Base-by-base conservation (phyloP, 352 stramenopile genomes). In the Phytophthora sansomeana region DNA sequence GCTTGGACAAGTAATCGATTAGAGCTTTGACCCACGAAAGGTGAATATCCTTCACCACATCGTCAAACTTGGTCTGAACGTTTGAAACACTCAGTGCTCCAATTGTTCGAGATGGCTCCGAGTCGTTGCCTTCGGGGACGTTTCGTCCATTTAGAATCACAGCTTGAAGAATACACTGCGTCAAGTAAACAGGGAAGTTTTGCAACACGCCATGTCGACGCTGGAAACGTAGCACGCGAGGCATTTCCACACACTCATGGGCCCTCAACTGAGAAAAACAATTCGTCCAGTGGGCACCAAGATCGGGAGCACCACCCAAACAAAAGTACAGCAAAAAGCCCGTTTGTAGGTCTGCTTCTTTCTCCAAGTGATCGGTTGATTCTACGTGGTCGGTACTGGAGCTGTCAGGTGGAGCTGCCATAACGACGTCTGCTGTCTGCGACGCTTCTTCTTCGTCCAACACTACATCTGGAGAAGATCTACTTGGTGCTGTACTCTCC, bases 321-420 rank as follows among this genome's bases (percentile, higher is more conserved):
- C 77, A 87, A 67, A 88, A 76, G 44, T 89, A 89, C 48, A 91
- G 69, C 47, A 84, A 67, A 42, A 76, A 57, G 7, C 78, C 83
- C 26, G 68, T 74, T 52, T 75, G 80, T 17, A 91, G 48, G 56
- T 89, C 80, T 28, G 35, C 33, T 36, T 76, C 58, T 49, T 72
- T 80, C 41, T 71, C 63, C 63, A 85, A 68, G 11, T 63, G 26
- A 62, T 78, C 68, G 26, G 36, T 62, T 41, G 36, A 50, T 60
- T 77, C 66, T 64, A 48, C 30, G 38, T 58, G 29, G 8, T 35
- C 32, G 28, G 61, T 44, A 46, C 53, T 67, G 11, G 11, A 39
- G 11, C 48, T 52, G 8, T 30, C 43, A 35, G 50, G 58, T 29
- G 50, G 38, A 8, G 58, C 36, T 21, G 49, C 49, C 35, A 65